These are phyloP conservation scores for Alternaria sp. DNA, from an alignment of 2,329 filamentous ascomycete genomes.

Conservation along the genomic window DNA sequence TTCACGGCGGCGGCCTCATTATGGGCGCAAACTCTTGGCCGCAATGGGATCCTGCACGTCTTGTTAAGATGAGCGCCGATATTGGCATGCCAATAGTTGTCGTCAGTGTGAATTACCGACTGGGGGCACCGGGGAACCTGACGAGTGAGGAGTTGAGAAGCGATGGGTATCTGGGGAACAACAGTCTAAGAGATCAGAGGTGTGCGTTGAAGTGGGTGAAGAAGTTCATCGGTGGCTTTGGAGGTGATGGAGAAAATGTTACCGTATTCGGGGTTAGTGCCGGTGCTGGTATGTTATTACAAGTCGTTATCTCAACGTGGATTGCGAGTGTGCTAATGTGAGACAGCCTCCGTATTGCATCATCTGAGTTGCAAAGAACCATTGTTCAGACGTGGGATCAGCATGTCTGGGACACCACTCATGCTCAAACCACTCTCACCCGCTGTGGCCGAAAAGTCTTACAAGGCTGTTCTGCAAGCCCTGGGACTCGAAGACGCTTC, in stretches of 20 bases:
- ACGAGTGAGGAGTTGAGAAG: slow-evolving; percentile 55
- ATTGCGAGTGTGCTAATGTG: slow-evolving; percentile 1
- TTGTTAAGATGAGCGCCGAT: slow-evolving; percentile 53
- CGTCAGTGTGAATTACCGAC: slow-evolving; percentile 42
- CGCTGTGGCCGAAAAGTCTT: slow-evolving; percentile 49
- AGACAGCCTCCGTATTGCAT: slow-evolving; percentile 20
- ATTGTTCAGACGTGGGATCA: slow-evolving; percentile 30
- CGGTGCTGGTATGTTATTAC: slow-evolving; percentile 48
- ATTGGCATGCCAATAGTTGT: slow-evolving; percentile 52
- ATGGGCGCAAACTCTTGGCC: slow-evolving; percentile 59
- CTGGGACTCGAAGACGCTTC: slow-evolving; percentile 47
- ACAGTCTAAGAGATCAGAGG: slow-evolving; percentile 38
- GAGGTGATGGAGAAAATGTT: slow-evolving; percentile 42
- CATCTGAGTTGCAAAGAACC: slow-evolving; percentile 27
- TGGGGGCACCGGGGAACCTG: slow-evolving; percentile 37
- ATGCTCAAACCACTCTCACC: slow-evolving; percentile 48
- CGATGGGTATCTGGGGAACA: slow-evolving; percentile 43
- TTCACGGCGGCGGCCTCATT: slow-evolving; percentile 59
- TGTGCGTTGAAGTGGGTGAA: slow-evolving; percentile 46
- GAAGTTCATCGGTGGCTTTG: slow-evolving; percentile 41
- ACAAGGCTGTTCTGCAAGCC: slow-evolving; percentile 46
- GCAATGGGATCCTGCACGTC: slow-evolving; percentile 54
- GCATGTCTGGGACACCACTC: slow-evolving; percentile 42
- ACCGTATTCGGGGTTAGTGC: slow-evolving; percentile 54
- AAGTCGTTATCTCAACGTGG: neutral